Conservation (phyloP, 345 rosid genomes). For the Noccaea caerulescens region DNA sequence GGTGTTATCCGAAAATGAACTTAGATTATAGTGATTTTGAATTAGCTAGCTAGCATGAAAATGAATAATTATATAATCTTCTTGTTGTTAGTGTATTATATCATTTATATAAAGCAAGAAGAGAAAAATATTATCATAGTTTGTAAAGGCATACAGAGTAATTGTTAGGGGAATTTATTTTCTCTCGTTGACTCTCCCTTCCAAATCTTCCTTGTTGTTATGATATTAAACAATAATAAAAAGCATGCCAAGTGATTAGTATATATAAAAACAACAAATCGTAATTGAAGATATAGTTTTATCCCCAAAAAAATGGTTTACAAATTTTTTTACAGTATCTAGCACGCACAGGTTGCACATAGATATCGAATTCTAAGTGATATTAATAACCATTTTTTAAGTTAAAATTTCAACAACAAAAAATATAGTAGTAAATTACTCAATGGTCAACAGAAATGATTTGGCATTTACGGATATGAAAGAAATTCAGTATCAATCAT, state of each 20-base stretch:
- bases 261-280: neutral
- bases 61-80: constrained; percentile 10
- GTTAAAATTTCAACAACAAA: neutral
- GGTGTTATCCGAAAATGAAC: neutral
- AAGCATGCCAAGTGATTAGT: neutral
- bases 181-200: constrained; percentile 6
- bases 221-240: constrained; percentile 9
- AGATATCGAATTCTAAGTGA: neutral
- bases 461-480: constrained; percentile 28
- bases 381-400: neutral
- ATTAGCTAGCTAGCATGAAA: constrained; percentile 25
- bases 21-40: constrained; percentile 15
- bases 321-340: neutral
- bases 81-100: constrained; percentile 19
- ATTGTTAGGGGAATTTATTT: neutral
- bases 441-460: constrained; percentile 16
- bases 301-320: neutral
- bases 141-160: constrained; percentile 25
- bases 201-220: constrained; percentile 11
- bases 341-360: neutral
- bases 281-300: neutral
- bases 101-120: constrained; percentile 3
- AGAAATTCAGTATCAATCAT: constrained; percentile 35
- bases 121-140: neutral
- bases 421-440: neutral